phyloP scores from a whole-genome alignment of 176 grass and related monocot species.

The Aegilops umbellulata region DNA sequence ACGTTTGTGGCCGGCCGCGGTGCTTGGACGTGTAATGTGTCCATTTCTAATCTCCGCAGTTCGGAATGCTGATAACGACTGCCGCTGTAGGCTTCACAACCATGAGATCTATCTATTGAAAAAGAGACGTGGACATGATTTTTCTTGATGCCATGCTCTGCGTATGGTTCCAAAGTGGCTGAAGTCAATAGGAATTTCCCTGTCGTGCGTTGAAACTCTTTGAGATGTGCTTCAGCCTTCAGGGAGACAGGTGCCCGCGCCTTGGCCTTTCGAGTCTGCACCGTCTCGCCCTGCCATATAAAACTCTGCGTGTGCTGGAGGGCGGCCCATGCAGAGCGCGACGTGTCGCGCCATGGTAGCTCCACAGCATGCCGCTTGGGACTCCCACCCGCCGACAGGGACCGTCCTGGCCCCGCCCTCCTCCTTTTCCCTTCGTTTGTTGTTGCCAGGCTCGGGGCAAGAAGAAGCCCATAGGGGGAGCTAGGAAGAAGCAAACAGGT shows the following conservation, averaged over 20 bases:
- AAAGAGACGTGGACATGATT: too few relatives aligned
- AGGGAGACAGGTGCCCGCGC: background rate
- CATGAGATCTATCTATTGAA: too few relatives aligned
- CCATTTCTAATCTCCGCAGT: too few relatives aligned
- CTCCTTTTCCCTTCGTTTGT: background rate
- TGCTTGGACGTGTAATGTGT: too few relatives aligned
- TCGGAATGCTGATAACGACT: too few relatives aligned
- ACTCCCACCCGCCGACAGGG: background rate
- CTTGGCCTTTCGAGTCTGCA: background rate
- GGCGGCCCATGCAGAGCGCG: constrained; percentile 21
- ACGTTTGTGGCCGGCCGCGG: background rate
- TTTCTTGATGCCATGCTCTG: too few relatives aligned
- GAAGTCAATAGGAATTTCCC: background rate
- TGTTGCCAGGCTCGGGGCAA: background rate
- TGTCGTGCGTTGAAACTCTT: background rate
- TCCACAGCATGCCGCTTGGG: background rate
- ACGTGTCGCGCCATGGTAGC: constrained; percentile 3
- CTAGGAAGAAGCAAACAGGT: too few relatives aligned
- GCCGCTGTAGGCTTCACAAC: too few relatives aligned
- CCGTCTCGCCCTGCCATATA: background rate
- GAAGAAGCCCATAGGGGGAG: background rate
- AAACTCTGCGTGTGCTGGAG: background rate
- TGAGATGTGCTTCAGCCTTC: background rate
- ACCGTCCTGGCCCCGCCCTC: background rate
- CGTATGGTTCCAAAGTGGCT: too few relatives aligned